Base-by-base conservation (phyloP, 768 basidiomycete genomes). In the Boletus rubroflammeus region DNA sequence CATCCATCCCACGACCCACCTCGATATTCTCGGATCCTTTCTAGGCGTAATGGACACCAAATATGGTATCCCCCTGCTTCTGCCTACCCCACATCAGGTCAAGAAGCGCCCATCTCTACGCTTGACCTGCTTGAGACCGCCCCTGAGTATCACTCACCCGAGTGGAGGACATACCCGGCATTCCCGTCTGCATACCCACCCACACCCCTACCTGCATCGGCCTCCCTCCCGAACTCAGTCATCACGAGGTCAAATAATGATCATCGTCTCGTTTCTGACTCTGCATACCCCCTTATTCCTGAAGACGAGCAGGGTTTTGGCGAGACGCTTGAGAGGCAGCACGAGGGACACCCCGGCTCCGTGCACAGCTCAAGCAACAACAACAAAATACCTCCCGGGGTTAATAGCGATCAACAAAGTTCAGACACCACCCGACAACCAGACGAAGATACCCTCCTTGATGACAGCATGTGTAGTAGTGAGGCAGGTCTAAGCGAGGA, bases 141-240 rank as follows among this genome's bases (percentile, higher is more conserved):
- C 63, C 58, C 63, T 67, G 65, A 72, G 26, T 67, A 61, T 38
- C 67, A 61, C n/a, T 68, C 62, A n/a, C 81, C 86, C 38, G 86
- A 90, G 58, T 90, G 86, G 86, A 72, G 85, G 53, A 73, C 80
- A 64, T 90, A 89, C 60, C 87, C 87, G 13, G 75, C 84, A 17
- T 85, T 89, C 49, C 88, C 88, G 29, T 82, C 88, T 5, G 88
- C 88, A 32, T 90, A 90, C 62, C 88, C 87, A 9, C 76, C 85
- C 0, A 88, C 85, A 14, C 87, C 86, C 11, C 60, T 82, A n/a
- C 72, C 72, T 21, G 67, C 69, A 17, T 67, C 75, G 3, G 61
- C 73, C 25, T 67, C 64, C 19, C 72, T 74, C 44, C 72, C 67
- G 54, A 47, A 42, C 9, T 64, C 52, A 19, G 47, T 59, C 17